These are phyloP conservation scores for Rhizophagus prolifer DNA, from an alignment of 192 early-diverging fungal species.

Conservation along the genomic window DNA sequence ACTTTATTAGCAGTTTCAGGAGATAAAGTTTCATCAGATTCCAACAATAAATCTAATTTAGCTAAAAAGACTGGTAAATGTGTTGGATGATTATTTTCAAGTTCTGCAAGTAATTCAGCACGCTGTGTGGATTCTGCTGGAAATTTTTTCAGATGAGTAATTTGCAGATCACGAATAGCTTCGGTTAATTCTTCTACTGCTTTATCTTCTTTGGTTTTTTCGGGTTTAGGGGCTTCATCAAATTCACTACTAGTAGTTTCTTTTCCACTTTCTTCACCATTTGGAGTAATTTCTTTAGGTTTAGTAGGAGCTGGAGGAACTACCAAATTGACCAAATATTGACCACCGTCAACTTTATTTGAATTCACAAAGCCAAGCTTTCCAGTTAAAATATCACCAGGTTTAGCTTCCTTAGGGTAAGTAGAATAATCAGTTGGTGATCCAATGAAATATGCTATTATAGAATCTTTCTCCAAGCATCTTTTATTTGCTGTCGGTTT, in stretches of 20 bases:
- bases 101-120: conserved; percentile 48
- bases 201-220: conserved; percentile 52
- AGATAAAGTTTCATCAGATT: conserved; percentile 44
- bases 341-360: conserved; percentile 46
- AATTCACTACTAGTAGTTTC: neutral
- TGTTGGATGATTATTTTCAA: conserved; percentile 63
- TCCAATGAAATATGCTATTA: conserved; percentile 56
- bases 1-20: conserved; percentile 53
- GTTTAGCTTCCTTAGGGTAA: conserved; percentile 67
- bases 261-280: conserved; percentile 16
- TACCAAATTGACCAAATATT: conserved; percentile 49
- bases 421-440: conserved; percentile 47
- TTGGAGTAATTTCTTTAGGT: conserved; percentile 47
- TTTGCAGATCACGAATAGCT: conserved; percentile 73
- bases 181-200: conserved; percentile 57
- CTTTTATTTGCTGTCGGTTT: conserved; percentile 44
- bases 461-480: conserved; percentile 52
- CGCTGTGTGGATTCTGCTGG: conserved; percentile 56
- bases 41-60: conserved; percentile 57
- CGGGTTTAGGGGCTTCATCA: conserved; percentile 30
- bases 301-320: conserved; percentile 50
- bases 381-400: conserved; percentile 81
- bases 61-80: conserved; percentile 57
- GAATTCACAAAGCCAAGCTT: conserved; percentile 54
- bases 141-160: conserved; percentile 80